Conservation (phyloP, 768 basidiomycete species). For the Favolaschia claudopus region DNA sequence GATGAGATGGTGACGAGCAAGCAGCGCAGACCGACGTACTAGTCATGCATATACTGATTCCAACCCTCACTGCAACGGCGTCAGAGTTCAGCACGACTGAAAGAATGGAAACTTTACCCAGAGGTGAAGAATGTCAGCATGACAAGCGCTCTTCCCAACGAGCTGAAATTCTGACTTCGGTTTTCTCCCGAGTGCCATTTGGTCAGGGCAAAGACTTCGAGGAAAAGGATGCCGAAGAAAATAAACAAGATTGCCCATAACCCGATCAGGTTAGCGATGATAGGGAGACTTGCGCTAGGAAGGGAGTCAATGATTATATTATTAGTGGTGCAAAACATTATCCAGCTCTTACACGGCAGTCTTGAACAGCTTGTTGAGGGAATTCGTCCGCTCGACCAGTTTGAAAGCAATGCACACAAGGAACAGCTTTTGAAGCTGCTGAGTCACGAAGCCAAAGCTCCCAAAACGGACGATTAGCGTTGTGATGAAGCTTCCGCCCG, state of each 20-base stretch:
- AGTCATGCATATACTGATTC: constrained; percentile 99
- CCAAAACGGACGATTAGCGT: constrained; percentile 75
- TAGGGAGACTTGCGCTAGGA: constrained; percentile 81
- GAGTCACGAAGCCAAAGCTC: constrained; percentile 54
- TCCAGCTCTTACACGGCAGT: constrained; percentile 93
- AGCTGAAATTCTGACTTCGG: constrained; percentile 77
- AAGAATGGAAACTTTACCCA: constrained; percentile 60
- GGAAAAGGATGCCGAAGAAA: constrained; percentile 87
- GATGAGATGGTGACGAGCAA: constrained; percentile 8
- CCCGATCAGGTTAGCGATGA: constrained; percentile 82
- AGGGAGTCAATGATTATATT: constrained; percentile 9
- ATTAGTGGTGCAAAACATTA: constrained; percentile 22
- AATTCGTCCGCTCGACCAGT: constrained; percentile 86
- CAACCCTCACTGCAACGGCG: constrained; percentile 77
- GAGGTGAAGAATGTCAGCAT: constrained; percentile 95
- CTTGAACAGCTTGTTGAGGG: constrained; percentile 95
- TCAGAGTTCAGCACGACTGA: constrained; percentile 19
- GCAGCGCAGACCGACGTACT: constrained; percentile 54
- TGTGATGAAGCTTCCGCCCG: constrained; percentile 83
- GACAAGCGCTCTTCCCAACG: constrained; percentile 79
- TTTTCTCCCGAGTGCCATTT: constrained; percentile 81
- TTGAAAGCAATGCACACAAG: constrained; percentile 94
- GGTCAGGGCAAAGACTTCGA: constrained; percentile 92
- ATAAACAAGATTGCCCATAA: constrained; percentile 92
- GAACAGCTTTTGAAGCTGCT: constrained; percentile 89